Evolutionary conservation across 2,329 filamentous ascomycete species (phyloP).

Genomic region (Colletotrichum navitas): DNA sequence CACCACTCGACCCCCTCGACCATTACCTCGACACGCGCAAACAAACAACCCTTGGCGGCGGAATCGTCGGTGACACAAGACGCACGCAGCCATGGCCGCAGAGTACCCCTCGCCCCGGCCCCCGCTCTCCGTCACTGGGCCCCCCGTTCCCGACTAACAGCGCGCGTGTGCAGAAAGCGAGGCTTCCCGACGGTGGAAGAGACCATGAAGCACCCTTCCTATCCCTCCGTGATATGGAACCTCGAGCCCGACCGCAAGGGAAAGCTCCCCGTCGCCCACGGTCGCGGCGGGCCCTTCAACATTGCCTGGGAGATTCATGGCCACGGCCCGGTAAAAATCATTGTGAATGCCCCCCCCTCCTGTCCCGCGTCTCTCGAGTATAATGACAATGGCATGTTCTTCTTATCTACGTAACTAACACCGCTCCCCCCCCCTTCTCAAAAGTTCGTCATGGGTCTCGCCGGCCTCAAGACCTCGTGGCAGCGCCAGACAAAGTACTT

Average conservation of each 20-base stretch:
- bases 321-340: conserved; percentile 75
- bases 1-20: not conserved
- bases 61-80: not conserved
- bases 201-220: conserved; percentile 75
- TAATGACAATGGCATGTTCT: not conserved
- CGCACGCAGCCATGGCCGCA: conserved; percentile 25
- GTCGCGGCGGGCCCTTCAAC: conserved; percentile 79
- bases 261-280: conserved; percentile 72
- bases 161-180: conserved; percentile 1
- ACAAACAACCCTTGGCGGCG: not conserved
- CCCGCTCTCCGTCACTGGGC: not conserved
- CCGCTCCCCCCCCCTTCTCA: not conserved
- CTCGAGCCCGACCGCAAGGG: conserved; percentile 75
- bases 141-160: not conserved
- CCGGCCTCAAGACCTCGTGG: conserved; percentile 76
- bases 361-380: not conserved
- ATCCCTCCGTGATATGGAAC: conserved; percentile 74
- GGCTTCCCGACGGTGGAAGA: conserved; percentile 64
- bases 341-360: conserved; percentile 66
- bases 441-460: conserved; percentile 86
- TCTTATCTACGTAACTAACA: not conserved
- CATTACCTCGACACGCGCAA: not conserved
- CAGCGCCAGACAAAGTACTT: conserved; percentile 88
- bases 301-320: conserved; percentile 87
- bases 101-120: conserved; percentile 11